A percentile compares a stretch with the other conserved stretches of the same genome.
Conservation (phyloP, 2,329 filamentous ascomycete genomes). For the Neoarthrinium moseri region DNA sequence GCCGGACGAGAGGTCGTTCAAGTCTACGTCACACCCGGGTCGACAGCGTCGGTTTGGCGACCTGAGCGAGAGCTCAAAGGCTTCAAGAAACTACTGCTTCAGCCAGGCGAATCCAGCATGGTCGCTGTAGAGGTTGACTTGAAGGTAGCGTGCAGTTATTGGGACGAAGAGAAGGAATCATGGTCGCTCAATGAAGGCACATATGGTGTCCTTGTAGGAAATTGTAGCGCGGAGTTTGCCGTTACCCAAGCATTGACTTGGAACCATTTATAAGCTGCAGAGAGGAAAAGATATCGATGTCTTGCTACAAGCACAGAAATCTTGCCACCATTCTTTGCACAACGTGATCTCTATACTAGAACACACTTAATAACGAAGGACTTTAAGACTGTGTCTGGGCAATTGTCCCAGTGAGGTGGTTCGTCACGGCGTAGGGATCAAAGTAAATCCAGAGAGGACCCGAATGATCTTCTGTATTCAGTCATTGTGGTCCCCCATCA, state of each 20-base stretch:
- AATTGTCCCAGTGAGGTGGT: no score
- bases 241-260: neutral
- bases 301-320: no score
- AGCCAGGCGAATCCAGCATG: constrained; percentile 1
- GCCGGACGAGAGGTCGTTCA: constrained; percentile 51
- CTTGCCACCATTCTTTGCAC: no score
- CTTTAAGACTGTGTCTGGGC: no score
- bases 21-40: constrained; percentile 42
- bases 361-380: no score
- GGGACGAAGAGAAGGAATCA: neutral
- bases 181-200: neutral
- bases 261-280: constrained; percentile 7
- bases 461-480: no score
- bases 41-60: constrained; percentile 5
- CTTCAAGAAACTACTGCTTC: constrained; percentile 12
- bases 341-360: no score
- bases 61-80: constrained; percentile 16
- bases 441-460: no score
- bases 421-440: no score
- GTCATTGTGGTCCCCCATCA: no score
- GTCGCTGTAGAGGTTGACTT: neutral
- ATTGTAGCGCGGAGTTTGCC: neutral
- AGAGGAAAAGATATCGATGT: neutral
- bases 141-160: constrained; percentile 5
- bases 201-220: constrained; percentile 1